A percentile compares a stretch with the other conserved stretches of the same genome.
phyloP scores from a whole-genome alignment of 768 basidiomycete species.

The Paxillus ammoniavirescens region DNA sequence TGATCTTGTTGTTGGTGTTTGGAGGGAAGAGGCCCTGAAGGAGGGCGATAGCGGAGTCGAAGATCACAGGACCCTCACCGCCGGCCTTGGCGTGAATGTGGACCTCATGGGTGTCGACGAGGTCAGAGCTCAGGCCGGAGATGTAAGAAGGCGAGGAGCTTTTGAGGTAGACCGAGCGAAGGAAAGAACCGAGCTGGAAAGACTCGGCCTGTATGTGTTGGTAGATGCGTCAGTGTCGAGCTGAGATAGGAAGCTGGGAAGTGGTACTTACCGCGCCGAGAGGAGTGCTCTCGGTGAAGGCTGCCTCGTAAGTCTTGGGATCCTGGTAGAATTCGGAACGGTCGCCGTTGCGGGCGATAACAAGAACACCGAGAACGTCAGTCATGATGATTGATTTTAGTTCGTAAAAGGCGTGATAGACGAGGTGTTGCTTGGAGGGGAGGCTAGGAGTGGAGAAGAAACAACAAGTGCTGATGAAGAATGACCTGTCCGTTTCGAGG shows the following conservation, averaged over 20 bases:
- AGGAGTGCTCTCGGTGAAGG: slow-evolving; percentile 68
- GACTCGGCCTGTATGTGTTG: slow-evolving; percentile 54
- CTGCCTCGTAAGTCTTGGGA: slow-evolving; percentile 61
- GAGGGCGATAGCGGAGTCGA: slow-evolving; percentile 82
- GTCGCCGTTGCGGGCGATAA: slow-evolving; percentile 80
- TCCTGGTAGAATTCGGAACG: slow-evolving; percentile 69
- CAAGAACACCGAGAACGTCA: slow-evolving; percentile 72
- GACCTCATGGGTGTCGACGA: slow-evolving; percentile 72
- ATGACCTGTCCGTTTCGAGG: slow-evolving; percentile 1
- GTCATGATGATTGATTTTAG: slow-evolving; percentile 23
- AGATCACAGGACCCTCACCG: slow-evolving; percentile 81
- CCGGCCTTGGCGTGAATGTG: slow-evolving; percentile 81
- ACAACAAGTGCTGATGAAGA: slow-evolving; percentile 16
- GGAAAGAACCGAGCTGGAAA: slow-evolving; percentile 56
- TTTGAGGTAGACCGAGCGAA: slow-evolving; percentile 68
- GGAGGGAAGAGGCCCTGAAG: slow-evolving; percentile 88
- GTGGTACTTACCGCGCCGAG: slow-evolving; percentile 60
- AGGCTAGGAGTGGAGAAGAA: slow-evolving; percentile 15
- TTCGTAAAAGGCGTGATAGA: background rate
- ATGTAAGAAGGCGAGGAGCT: slow-evolving; percentile 69
- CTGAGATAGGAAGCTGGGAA: background rate
- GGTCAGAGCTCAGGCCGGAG: slow-evolving; percentile 57
- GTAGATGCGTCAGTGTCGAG: background rate
- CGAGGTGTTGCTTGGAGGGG: slow-evolving; percentile 9
- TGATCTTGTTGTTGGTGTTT: slow-evolving; percentile 66